These are phyloP conservation scores for Cercospora nicotianae DNA, from an alignment of 2,329 filamentous ascomycete species.

Conservation along the genomic window DNA sequence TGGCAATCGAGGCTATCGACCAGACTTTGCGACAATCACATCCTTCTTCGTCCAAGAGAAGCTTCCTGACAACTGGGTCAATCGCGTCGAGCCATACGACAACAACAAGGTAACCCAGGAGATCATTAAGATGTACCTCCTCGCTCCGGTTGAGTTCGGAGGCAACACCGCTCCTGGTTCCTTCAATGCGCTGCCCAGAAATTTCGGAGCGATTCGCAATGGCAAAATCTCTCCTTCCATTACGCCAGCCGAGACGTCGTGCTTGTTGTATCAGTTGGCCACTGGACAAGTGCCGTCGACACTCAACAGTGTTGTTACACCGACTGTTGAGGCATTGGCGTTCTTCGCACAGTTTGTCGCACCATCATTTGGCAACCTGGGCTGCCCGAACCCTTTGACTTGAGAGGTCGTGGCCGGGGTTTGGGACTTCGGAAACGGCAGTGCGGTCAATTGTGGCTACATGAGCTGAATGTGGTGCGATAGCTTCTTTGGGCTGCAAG, in stretches of 20 bases:
- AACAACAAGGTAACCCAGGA: slow-evolving; percentile 38
- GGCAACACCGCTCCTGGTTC: slow-evolving; percentile 32
- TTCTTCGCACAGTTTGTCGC: slow-evolving; percentile 38
- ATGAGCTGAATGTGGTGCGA: neutral
- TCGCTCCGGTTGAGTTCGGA: slow-evolving; percentile 47
- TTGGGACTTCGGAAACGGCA: neutral
- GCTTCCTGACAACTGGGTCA: slow-evolving; percentile 44
- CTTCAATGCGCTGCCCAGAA: slow-evolving; percentile 40
- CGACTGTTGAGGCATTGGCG: slow-evolving; percentile 39
- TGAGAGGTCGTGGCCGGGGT: neutral
- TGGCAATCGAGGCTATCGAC: slow-evolving; percentile 27
- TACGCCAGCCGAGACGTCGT: slow-evolving; percentile 34
- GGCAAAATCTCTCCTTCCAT: slow-evolving; percentile 41
- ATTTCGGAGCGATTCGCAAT: slow-evolving; percentile 36
- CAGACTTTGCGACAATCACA: slow-evolving; percentile 36
- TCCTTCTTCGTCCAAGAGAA: slow-evolving; percentile 46
- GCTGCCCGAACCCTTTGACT: slow-evolving; percentile 36
- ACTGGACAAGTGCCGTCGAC: slow-evolving; percentile 42
- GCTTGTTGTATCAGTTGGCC: slow-evolving; percentile 46
- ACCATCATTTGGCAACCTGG: slow-evolving; percentile 38
- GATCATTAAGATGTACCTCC: slow-evolving; percentile 44
- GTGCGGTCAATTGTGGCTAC: neutral
- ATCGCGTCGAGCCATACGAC: slow-evolving; percentile 34
- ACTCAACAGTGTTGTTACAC: slow-evolving; percentile 41
- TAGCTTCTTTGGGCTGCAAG: neutral